These are phyloP conservation scores for Bathelium albidoporum DNA, from an alignment of 495 filamentous ascomycete genomes.

Conservation along the genomic window DNA sequence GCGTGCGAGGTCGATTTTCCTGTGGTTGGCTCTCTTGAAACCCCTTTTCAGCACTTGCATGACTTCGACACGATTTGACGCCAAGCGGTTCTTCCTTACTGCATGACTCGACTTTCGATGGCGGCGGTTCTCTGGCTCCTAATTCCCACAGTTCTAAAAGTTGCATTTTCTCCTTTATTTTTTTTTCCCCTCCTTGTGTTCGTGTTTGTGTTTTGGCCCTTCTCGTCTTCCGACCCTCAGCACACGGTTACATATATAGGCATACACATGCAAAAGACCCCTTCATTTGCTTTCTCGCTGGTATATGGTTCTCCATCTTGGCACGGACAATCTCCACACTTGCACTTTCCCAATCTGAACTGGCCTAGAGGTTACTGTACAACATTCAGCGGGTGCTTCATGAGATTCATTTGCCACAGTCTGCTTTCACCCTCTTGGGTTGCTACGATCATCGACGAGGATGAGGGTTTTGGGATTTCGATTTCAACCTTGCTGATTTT, in stretches of 20 bases:
- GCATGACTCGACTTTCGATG: neutral
- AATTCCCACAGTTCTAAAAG: neutral
- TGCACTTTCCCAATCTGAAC: neutral
- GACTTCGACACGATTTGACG: slow-evolving; percentile 2
- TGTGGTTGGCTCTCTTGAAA: slow-evolving; percentile 6
- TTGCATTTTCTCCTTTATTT: neutral
- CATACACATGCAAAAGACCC: neutral
- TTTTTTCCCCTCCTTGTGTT: neutral
- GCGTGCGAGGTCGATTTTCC: slow-evolving; percentile 1
- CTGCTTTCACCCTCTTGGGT: slow-evolving; percentile 5
- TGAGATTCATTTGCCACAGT: slow-evolving; percentile 4
- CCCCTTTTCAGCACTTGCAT: slow-evolving; percentile 6
- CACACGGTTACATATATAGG: neutral
- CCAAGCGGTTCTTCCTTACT: slow-evolving; percentile 5
- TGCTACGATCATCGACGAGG: slow-evolving; percentile 3
- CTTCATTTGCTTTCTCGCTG: neutral
- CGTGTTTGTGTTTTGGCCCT: neutral
- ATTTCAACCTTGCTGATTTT: slow-evolving; percentile 3
- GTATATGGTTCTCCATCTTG: neutral
- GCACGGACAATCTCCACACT: neutral
- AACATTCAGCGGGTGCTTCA: slow-evolving; percentile 6
- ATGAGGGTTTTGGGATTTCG: neutral
- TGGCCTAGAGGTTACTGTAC: slow-evolving; percentile 6
- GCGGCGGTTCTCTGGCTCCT: neutral
- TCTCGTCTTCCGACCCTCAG: neutral